Conservation (phyloP, 495 filamentous ascomycete species). For the Aspergillus ellipticus region DNA sequence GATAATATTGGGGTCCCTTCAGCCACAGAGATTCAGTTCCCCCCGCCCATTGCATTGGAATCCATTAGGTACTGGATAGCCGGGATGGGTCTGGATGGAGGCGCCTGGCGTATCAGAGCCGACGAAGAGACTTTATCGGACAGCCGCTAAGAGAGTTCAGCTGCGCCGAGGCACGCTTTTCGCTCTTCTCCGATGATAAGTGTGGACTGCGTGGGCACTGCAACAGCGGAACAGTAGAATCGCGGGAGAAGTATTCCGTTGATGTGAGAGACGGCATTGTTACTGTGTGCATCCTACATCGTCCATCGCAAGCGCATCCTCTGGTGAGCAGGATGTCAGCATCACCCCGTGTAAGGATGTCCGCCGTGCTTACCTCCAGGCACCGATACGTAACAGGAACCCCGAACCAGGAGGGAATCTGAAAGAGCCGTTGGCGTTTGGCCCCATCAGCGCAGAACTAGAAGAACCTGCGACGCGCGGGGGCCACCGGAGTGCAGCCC, state of each 20-base stretch:
- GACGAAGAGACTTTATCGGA: background rate
- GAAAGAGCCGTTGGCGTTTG: background rate
- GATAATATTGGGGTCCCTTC: background rate
- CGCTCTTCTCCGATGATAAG: constrained; percentile 1
- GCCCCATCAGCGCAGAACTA: background rate
- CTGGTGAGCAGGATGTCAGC: too few relatives aligned
- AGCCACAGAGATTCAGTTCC: background rate
- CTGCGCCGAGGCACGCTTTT: background rate
- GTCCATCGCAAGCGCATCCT: too few relatives aligned
- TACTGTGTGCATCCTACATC: too few relatives aligned
- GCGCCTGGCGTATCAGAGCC: background rate
- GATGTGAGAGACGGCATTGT: background rate
- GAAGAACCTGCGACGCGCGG: background rate
- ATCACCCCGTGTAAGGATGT: background rate
- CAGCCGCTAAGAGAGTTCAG: background rate
- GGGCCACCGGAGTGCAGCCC: background rate
- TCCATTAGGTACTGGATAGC: background rate
- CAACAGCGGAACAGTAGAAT: too few relatives aligned
- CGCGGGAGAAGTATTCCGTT: background rate
- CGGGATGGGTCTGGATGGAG: background rate
- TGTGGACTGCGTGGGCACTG: background rate
- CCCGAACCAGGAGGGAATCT: background rate
- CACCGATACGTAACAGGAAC: background rate
- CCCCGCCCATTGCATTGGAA: background rate
- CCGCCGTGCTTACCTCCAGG: background rate